Evolutionary conservation across 1,284 basidiomycete genomes (phyloP).

Genomic region (Athelia sp.): DNA sequence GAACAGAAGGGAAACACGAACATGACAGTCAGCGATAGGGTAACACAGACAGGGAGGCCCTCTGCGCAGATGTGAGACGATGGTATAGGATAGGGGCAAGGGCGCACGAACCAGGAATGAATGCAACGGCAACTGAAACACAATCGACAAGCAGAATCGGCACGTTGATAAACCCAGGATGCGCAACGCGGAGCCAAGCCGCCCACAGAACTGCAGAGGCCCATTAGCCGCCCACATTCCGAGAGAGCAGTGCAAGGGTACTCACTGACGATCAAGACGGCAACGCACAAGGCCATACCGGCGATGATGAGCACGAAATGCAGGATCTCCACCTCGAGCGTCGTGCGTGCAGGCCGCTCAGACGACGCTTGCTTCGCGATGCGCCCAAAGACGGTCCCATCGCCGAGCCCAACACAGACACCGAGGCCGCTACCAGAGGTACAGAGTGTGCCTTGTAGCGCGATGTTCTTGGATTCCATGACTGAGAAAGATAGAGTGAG

Average conservation of each 20-base stretch:
- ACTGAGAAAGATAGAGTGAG: too few relatives aligned
- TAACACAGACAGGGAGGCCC: constrained; percentile 42
- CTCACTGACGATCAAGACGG: constrained; percentile 44
- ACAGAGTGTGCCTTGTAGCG: constrained; percentile 58
- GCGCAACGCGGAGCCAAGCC: constrained; percentile 38
- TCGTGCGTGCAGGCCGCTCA: constrained; percentile 35
- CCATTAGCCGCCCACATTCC: background rate
- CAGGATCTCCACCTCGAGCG: constrained; percentile 37
- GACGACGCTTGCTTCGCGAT: constrained; percentile 49
- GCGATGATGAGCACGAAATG: constrained; percentile 40
- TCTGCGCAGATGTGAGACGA: constrained; percentile 22
- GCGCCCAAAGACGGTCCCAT: constrained; percentile 54
- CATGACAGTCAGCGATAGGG: constrained; percentile 37
- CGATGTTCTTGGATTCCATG: constrained; percentile 53
- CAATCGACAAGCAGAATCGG: constrained; percentile 52
- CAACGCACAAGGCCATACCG: constrained; percentile 34
- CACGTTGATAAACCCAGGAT: constrained; percentile 53
- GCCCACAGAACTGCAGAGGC: constrained; percentile 41
- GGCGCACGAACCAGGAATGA: constrained; percentile 37
- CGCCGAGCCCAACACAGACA: constrained; percentile 51
- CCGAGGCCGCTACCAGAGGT: constrained; percentile 41
- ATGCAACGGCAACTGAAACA: constrained; percentile 58
- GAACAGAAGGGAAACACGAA: constrained; percentile 1
- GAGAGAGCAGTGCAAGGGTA: constrained; percentile 14
- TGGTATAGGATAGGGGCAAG: background rate